Base-by-base conservation (phyloP, 1,139 yeast genomes). In the Magnusiomyces paraingens region DNA sequence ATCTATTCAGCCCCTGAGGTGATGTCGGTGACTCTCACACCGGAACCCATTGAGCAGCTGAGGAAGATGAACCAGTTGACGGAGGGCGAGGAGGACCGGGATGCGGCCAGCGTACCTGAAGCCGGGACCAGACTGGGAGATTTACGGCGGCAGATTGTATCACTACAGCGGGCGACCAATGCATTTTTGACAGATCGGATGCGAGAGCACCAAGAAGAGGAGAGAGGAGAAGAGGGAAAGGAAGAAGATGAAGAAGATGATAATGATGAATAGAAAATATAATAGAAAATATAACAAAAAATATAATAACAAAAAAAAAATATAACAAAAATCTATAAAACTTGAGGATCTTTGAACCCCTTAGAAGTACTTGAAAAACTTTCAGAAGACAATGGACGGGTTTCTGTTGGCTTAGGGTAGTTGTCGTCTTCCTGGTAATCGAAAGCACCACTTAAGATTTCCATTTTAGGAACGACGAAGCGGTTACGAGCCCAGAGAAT, bases 381-480 rank as follows among this genome's bases (percentile, higher is more conserved):
- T 5, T 17, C 18, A 4, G 11, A 38, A 38, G 18, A 38, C 12
- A 38, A 5, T 4, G 18, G 18, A 10, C 18, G 41, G 18, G 18
- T 38, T 17, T 4, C 18, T 17, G 15, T 5, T 38, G n/a, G n/a
- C n/a, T n/a, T n/a, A n/a, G n/a, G n/a, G n/a, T n/a, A n/a, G n/a
- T 35, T 35, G 14, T 14, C 14, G 14, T 35, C 14, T 35, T 14
- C 14, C 38, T 14, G 14, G 14, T 14, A 11, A 14, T 38, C 15
- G 18, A 17, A 5, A 6, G 18, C 15, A 3, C 47, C 47, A 2
- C 47, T 46, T 1, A 42, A 47, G 15, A 50, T 42, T 42, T 52
- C 55, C 48, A 53, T 43, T 48, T 53, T 47, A 5, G 58, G 58
- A 10, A 51, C 54, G 12, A 53, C 53, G 49, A 55, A 55, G 36